Evolutionary conservation across 2,329 filamentous ascomycete genomes (phyloP), one percentile per base, ranked within the genome.

Genomic region (Pyrenophora seminiperda): DNA sequence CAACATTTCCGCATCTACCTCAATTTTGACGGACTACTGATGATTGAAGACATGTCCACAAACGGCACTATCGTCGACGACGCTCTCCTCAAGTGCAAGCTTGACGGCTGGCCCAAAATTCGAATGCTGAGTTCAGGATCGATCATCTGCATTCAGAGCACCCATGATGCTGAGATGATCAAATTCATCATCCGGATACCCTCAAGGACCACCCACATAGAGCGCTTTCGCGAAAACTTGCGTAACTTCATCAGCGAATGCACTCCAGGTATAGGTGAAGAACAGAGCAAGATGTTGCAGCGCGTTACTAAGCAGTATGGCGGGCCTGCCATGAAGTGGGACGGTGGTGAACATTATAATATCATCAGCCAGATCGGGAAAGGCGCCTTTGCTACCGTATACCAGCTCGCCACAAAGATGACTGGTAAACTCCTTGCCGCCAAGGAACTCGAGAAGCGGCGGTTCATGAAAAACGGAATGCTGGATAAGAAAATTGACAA

Each of bases 1-100:
- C 81, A 89, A n/a, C 94, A 99, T 71, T 99, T 97, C 71, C 87
- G 91, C 44, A 96, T 99, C 54, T 96, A 88, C 67, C 81, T 96
- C 62, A 99, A 95, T 63, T 79, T 85, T n/a, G 84, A 90, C 56
- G 90, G 89, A 20, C 86, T 89, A 48, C 81, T 97, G 58, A 96
- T 99, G 91, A 78, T 97, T 10, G 87, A 96, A 71, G 94, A 99
- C 68, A 83, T 86, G 68, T 97, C 94, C 0, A 97, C 91, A n/a
- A 99, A 97, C 66, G 94, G 94, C 20, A 97, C 94, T 3, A 79
- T 90, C 52, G 90, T 97, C 48, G 92, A 97, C 73, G 81, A 83
- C 18, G 77, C 79, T 14, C 77, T 90, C 29, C 79, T 99, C 13
- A 80, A 76, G 49, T 75, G 79, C 48, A 85, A 67, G 34, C n/a